phyloP scores from a whole-genome alignment of 352 stramenopile species.

The Phytophthora multivora region DNA sequence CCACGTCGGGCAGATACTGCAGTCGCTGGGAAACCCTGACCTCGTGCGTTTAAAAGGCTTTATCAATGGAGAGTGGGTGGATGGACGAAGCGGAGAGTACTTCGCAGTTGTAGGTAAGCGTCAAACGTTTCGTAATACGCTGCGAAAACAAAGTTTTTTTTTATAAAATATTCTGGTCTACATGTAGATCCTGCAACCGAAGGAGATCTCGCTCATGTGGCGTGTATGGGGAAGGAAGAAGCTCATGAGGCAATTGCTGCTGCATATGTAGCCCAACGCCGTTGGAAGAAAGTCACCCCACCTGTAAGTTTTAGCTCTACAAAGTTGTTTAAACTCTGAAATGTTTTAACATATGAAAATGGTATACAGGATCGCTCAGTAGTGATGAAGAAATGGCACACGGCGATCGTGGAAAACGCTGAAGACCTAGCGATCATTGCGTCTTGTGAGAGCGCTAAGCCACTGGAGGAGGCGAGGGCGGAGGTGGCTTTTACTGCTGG shows the following conservation, averaged over 20 bases:
- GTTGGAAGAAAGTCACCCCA: slow-evolving; percentile 57
- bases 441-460: slow-evolving; percentile 96
- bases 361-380: slow-evolving; percentile 27
- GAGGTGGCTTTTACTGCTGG: slow-evolving; percentile 93
- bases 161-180: slow-evolving; percentile 20
- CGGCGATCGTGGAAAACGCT: slow-evolving; percentile 51
- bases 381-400: slow-evolving; percentile 71
- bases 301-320: slow-evolving; percentile 24
- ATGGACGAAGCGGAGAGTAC: slow-evolving; percentile 35
- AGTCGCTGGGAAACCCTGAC: slow-evolving; percentile 43
- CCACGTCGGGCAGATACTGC: slow-evolving; percentile 6
- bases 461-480: slow-evolving; percentile 88
- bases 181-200: slow-evolving; percentile 64
- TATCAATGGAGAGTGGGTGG: slow-evolving; percentile 65
- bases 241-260: slow-evolving; percentile 58
- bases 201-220: slow-evolving; percentile 50
- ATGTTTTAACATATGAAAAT: background rate
- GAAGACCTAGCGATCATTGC: slow-evolving; percentile 89
- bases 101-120: slow-evolving; percentile 51
- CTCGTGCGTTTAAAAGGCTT: slow-evolving; percentile 63
- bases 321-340: too few species aligned
- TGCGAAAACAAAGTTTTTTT: too few species aligned
- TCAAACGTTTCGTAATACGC: background rate
- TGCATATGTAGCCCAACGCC: slow-evolving; percentile 53
- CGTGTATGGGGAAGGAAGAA: slow-evolving; percentile 61